Evolutionary conservation across 2,329 filamentous ascomycete genomes (phyloP).

Genomic region (Cytospora piceae): DNA sequence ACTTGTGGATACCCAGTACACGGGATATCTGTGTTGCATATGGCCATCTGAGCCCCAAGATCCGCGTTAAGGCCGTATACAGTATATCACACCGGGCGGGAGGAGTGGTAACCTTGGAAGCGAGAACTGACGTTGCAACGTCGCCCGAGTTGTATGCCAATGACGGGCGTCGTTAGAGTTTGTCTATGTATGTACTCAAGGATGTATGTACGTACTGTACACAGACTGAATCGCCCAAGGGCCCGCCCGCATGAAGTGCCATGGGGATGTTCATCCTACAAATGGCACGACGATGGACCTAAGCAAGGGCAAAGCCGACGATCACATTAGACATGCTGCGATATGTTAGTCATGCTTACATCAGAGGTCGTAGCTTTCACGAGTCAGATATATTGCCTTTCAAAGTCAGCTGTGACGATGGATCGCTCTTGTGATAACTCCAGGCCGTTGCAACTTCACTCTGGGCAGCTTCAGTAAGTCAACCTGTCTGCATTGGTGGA

Average conservation of each 20-base stretch:
- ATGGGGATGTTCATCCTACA: not conserved
- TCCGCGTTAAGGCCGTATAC: conserved; percentile 7
- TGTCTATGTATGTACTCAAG: not conserved
- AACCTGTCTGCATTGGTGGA: no score
- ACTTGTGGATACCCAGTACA: not conserved
- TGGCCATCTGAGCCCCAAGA: not conserved
- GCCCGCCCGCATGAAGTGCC: not conserved
- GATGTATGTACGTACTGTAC: not conserved
- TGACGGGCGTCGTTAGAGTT: not conserved
- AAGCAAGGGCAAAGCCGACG: conserved; percentile 9
- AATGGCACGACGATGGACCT: not conserved
- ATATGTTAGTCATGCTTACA: conserved; percentile 14
- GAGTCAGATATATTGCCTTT: conserved; percentile 19
- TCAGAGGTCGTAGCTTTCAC: not conserved
- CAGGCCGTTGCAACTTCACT: not conserved
- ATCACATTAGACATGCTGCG: conserved; percentile 18
- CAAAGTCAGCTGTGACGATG: not conserved
- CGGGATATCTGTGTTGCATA: not conserved
- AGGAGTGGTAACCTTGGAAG: not conserved
- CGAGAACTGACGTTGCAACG: conserved; percentile 7
- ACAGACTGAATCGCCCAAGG: not conserved
- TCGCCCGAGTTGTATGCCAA: not conserved
- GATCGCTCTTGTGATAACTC: conserved; percentile 5
- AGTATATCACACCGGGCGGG: not conserved
- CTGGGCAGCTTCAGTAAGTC: no score